Evolutionary conservation across 2,329 filamentous ascomycete species (phyloP), one percentile per base, ranked within the genome.

Genomic region (Neurospora crassa): DNA sequence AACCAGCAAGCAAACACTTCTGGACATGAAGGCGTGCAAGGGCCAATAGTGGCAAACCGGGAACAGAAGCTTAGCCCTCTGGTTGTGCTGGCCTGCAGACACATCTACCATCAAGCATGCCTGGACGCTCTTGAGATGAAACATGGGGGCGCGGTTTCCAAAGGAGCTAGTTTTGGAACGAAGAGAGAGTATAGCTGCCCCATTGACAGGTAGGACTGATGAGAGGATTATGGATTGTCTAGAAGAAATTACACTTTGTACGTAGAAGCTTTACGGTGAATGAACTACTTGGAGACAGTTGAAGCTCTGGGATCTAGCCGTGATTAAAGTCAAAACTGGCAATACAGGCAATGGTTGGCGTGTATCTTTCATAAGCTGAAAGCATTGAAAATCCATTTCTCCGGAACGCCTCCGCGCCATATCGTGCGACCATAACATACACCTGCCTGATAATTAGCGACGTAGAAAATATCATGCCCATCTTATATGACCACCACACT

Each of bases 51-150:
- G 72, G 79, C 76, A 67, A 78, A 77, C 71, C 79, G 77, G 73
- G 80, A 86, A 73, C 86, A 85, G 68, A 81, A 86, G n/a, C 83
- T 91, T 20, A 91, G 89, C 10, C 85, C 89, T 63, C 79, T 92
- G 69, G 88, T 92, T 11, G 86, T 92, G 68, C 81, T 92, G 76
- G 90, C 90, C 29, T 92, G 90, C 78, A 84, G 90, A 70, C 90
- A 92, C 79, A 87, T 91, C 20, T 92, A 91, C 76, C 90, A 92
- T 81, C 85, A 89, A 78, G 83, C 82, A 37, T 94, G 90, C 77
- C 82, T 92, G 47, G 92, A 95, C 78, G 85, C 88, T 72, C 79
- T 91, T 74, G 87, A 88, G 75, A 85, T 84, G 42, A 83, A 86
- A 73, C 76, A 83, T 79, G 76, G 73, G 76, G 78, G 78, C 75